phyloP scores from a whole-genome alignment of 2,329 filamentous ascomycete genomes.

The Pyricularia sp. region DNA sequence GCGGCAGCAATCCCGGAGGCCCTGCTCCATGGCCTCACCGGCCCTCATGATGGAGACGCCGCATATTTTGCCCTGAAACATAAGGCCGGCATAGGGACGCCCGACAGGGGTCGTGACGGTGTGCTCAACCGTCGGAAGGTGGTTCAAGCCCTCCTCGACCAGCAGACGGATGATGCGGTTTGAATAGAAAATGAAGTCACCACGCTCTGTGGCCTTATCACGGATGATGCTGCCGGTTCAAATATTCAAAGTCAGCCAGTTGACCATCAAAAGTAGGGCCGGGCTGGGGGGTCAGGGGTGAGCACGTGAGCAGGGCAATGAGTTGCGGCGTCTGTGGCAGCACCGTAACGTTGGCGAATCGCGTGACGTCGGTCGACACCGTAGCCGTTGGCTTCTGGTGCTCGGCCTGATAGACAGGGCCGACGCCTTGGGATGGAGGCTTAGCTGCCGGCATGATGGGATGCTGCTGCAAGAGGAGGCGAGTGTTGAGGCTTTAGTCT shows the following conservation, averaged over 20 bases:
- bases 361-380: conserved; percentile 68
- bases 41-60: conserved; percentile 98
- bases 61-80: conserved; percentile 97
- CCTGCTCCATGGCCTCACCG: conserved; percentile 97
- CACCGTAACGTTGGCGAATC: conserved; percentile 78
- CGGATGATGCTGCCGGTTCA: conserved; percentile 70
- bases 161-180: conserved; percentile 95
- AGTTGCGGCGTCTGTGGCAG: conserved; percentile 91
- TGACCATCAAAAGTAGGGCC: background rate
- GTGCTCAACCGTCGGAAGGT: conserved; percentile 84
- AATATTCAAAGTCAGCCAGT: background rate
- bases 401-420: conserved; percentile 67
- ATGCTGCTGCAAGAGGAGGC: background rate
- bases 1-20: conserved; percentile 88
- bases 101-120: conserved; percentile 87
- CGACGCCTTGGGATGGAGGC: conserved; percentile 53
- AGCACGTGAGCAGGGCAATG: conserved; percentile 93
- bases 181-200: conserved; percentile 98
- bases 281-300: conserved; percentile 6
- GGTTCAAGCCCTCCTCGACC: conserved; percentile 95
- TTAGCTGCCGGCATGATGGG: conserved; percentile 4
- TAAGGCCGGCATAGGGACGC: conserved; percentile 77
- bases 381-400: conserved; percentile 79
- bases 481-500: background rate
- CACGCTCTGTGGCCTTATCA: conserved; percentile 78